Conservation (phyloP, 768 basidiomycete genomes). For the Candolleomyces efflorescens region DNA sequence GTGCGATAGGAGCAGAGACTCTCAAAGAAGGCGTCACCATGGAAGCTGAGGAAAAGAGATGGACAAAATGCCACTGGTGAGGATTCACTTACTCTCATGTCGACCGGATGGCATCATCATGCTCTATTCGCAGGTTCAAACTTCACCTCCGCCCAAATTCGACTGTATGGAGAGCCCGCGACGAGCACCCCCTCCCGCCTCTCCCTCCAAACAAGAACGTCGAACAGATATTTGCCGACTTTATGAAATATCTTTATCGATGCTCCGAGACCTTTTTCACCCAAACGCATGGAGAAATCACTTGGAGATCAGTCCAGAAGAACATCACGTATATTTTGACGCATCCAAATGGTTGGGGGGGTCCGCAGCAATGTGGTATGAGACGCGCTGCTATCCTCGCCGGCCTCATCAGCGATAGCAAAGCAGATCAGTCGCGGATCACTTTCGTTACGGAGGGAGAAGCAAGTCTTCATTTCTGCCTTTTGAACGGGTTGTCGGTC, state of each 20-base stretch:
- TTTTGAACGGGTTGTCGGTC: slow-evolving; percentile 6
- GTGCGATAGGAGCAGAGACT: slow-evolving; percentile 38
- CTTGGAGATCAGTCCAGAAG: slow-evolving; percentile 21
- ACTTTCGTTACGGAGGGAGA: slow-evolving; percentile 53
- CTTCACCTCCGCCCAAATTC: slow-evolving; percentile 10
- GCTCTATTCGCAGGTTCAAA: slow-evolving; percentile 27
- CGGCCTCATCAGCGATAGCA: slow-evolving; percentile 35
- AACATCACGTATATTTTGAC: slow-evolving; percentile 36
- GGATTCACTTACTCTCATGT: background rate
- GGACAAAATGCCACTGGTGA: slow-evolving; percentile 37
- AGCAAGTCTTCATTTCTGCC: slow-evolving; percentile 48
- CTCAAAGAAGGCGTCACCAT: slow-evolving; percentile 27
- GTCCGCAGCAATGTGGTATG: slow-evolving; percentile 44
- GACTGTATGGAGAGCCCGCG: background rate
- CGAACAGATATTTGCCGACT: slow-evolving; percentile 32
- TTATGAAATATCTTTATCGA: slow-evolving; percentile 33
- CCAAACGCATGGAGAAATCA: slow-evolving; percentile 31
- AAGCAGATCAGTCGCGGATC: slow-evolving; percentile 29
- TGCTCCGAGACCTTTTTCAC: slow-evolving; percentile 32
- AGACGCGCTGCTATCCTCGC: slow-evolving; percentile 41
- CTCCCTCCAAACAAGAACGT: slow-evolving; percentile 24
- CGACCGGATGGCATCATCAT: background rate
- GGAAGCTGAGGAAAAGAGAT: slow-evolving; percentile 30
- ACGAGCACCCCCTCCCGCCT: background rate
- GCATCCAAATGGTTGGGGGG: slow-evolving; percentile 56